Evolutionary conservation across 441 rosid species (phyloP).

Genomic region (Theobroma grandiflorum): DNA sequence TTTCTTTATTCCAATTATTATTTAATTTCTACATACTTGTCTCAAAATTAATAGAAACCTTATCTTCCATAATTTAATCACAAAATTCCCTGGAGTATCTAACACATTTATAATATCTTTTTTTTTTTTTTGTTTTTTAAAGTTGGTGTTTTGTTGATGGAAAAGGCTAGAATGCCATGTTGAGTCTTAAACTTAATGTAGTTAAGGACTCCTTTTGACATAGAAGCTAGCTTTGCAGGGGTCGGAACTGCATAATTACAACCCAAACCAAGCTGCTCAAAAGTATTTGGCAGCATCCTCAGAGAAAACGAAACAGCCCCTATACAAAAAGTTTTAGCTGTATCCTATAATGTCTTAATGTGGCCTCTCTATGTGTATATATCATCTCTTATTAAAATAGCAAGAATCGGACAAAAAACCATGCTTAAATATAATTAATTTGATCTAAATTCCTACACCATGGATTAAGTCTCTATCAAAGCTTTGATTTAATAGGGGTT

Average conservation of each 20-base stretch:
- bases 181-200: too few relatives aligned
- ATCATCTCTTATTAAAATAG: neutral
- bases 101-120: neutral
- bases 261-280: too few relatives aligned
- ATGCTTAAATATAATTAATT: neutral
- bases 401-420: conserved; percentile 24
- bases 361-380: neutral
- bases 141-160: too few relatives aligned
- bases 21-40: neutral
- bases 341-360: too few relatives aligned
- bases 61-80: conserved; percentile 7
- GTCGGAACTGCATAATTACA: too few relatives aligned
- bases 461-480: conserved; percentile 11
- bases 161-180: too few relatives aligned
- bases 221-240: too few relatives aligned
- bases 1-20: neutral
- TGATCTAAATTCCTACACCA: conserved; percentile 9
- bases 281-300: too few relatives aligned
- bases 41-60: conserved; percentile 33
- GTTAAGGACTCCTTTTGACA: too few relatives aligned
- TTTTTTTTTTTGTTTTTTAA: too few relatives aligned
- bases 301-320: too few relatives aligned
- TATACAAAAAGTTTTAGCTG: too few relatives aligned
- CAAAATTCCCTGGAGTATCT: conserved; percentile 4
- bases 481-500: neutral